Evolutionary conservation across 2,329 filamentous ascomycete genomes (phyloP).

Genomic region (Fusarium buxicola): DNA sequence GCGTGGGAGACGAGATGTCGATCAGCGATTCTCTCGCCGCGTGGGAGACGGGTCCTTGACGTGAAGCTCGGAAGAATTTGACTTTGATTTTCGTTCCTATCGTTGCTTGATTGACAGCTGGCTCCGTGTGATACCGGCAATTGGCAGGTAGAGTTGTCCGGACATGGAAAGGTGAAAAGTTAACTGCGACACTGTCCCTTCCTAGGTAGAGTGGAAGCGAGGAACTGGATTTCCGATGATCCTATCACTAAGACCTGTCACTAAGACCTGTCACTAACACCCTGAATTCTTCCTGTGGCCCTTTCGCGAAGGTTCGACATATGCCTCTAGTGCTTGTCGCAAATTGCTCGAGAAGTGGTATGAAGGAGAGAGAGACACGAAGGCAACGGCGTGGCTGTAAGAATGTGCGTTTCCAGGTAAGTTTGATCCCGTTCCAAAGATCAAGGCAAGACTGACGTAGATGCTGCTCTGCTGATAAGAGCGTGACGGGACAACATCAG

Average conservation of each 20-base stretch:
- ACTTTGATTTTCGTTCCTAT: slow-evolving; percentile 45
- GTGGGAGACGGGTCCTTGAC: slow-evolving; percentile 8
- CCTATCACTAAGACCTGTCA: not conserved
- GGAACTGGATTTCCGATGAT: not conserved
- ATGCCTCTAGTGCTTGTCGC: not conserved
- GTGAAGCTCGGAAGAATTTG: slow-evolving; percentile 30
- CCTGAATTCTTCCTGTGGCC: not conserved
- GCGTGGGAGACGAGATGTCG: too few species aligned
- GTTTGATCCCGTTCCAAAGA: slow-evolving; percentile 21
- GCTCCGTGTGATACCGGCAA: not conserved
- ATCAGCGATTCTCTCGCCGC: slow-evolving; percentile 6
- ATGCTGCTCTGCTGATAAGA: not conserved
- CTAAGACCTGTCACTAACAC: not conserved
- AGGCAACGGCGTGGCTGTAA: slow-evolving; percentile 1
- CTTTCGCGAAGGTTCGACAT: not conserved
- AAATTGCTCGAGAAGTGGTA: not conserved
- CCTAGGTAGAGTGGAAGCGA: too few species aligned
- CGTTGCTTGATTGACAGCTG: slow-evolving; percentile 11
- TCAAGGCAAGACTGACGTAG: not conserved
- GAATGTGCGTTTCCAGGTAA: slow-evolving; percentile 27
- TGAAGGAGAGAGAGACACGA: slow-evolving; percentile 13
- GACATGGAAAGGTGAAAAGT: slow-evolving; percentile 32
- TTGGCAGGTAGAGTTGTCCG: slow-evolving; percentile 10
- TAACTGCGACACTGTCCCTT: slow-evolving; percentile 6
- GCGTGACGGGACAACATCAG: not conserved